A percentile compares a stretch with the other conserved stretches of the same genome.
Evolutionary conservation across 306 rosid species (phyloP).

Genomic region (Gastrolobium bilobum): DNA sequence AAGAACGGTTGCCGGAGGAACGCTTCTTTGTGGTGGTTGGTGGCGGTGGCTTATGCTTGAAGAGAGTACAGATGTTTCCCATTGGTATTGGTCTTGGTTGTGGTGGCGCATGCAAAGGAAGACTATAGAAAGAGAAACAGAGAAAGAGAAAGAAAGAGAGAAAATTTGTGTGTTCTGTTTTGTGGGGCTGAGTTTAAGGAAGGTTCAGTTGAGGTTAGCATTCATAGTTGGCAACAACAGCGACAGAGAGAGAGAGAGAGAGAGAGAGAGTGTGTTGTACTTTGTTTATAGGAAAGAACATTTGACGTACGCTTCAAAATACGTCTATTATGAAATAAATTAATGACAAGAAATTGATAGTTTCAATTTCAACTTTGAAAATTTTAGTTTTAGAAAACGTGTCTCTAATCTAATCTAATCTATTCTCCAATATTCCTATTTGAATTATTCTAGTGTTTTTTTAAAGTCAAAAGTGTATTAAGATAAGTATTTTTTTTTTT

Average conservation of each 20-base stretch:
- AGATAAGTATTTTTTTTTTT: too few species aligned
- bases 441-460: neutral
- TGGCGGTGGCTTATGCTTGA: slow-evolving; percentile 56
- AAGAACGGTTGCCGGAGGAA: slow-evolving; percentile 55
- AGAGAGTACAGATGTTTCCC: slow-evolving; percentile 87
- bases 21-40: slow-evolving; percentile 63
- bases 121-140: neutral
- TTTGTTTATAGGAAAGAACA: slow-evolving; percentile 35
- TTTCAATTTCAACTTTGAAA: neutral
- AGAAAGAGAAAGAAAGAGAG: neutral
- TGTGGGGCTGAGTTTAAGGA: slow-evolving; percentile 27
- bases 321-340: neutral
- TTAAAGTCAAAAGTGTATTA: neutral
- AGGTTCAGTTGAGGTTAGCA: slow-evolving; percentile 20
- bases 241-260: neutral
- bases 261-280: neutral
- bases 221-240: slow-evolving; percentile 19
- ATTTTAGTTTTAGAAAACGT: slow-evolving; percentile 22
- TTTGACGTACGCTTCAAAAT: slow-evolving; percentile 42
- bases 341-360: slow-evolving; percentile 8
- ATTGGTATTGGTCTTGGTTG: slow-evolving; percentile 44
- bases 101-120: slow-evolving; percentile 53
- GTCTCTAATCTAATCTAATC: neutral
- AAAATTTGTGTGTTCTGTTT: neutral
- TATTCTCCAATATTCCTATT: neutral